These are phyloP conservation scores for Hypoxylon sp. DNA, from an alignment of 2,329 filamentous ascomycete genomes.

Conservation along the genomic window DNA sequence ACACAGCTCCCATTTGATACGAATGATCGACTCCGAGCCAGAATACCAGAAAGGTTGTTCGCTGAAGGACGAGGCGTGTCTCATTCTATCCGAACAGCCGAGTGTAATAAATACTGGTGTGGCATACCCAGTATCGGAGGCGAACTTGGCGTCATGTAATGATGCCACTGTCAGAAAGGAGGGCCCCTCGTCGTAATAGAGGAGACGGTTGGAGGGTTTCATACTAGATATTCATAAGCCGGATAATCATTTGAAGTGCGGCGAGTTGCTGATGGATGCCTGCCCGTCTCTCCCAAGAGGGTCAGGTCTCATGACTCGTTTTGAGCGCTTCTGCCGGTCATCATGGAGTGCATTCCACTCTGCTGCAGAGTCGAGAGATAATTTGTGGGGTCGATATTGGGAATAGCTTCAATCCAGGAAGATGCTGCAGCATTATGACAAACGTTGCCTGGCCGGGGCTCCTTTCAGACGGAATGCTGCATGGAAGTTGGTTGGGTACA, in stretches of 20 bases:
- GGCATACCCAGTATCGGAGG: slow-evolving; percentile 23
- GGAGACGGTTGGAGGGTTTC: slow-evolving; percentile 22
- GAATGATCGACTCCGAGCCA: background rate
- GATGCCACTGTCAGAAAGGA: slow-evolving; percentile 21
- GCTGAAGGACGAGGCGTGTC: slow-evolving; percentile 15
- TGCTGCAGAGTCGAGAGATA: slow-evolving; percentile 9
- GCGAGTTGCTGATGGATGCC: slow-evolving; percentile 9
- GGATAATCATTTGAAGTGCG: slow-evolving; percentile 20
- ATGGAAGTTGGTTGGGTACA: slow-evolving; percentile 27
- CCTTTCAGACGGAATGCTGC: slow-evolving; percentile 37
- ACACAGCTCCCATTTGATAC: slow-evolving; percentile 8
- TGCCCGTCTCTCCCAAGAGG: slow-evolving; percentile 7
- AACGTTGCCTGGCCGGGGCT: slow-evolving; percentile 29
- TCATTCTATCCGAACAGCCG: slow-evolving; percentile 9
- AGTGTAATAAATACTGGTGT: slow-evolving; percentile 17
- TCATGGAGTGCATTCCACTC: slow-evolving; percentile 23
- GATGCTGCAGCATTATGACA: slow-evolving; percentile 17
- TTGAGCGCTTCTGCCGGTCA: slow-evolving; percentile 7
- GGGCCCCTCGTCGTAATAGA: slow-evolving; percentile 19
- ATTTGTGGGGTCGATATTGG: slow-evolving; percentile 22
- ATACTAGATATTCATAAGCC: slow-evolving; percentile 24
- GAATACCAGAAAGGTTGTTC: slow-evolving; percentile 1
- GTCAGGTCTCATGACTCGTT: slow-evolving; percentile 34
- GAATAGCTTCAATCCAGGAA: slow-evolving; percentile 38
- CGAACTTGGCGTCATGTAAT: slow-evolving; percentile 35